phyloP scores from a whole-genome alignment of 768 basidiomycete genomes.

The Stropharia rugosoannulata region DNA sequence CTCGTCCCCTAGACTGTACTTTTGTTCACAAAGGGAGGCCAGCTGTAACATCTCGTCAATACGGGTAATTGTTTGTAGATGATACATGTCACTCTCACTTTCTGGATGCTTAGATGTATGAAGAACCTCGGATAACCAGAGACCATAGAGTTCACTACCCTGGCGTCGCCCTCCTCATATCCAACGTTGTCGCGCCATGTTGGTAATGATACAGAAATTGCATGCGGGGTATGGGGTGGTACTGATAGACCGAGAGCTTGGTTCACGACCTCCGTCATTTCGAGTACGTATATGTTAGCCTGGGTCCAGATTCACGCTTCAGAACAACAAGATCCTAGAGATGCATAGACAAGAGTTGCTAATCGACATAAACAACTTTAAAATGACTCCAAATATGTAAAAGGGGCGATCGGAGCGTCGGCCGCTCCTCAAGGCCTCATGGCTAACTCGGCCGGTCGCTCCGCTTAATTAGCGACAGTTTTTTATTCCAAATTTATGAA shows the following conservation, averaged over 20 bases:
- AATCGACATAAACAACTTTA: no score
- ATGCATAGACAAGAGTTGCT: no score
- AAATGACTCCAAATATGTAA: no score
- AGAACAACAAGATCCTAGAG: no score
- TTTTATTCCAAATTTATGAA: no score
- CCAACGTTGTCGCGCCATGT: conserved; percentile 90
- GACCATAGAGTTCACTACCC: conserved; percentile 78
- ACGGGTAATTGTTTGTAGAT: neutral
- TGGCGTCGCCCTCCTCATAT: conserved; percentile 86
- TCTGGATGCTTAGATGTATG: conserved; percentile 81
- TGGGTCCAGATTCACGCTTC: no score
- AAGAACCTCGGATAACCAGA: conserved; percentile 95
- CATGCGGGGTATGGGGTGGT: conserved; percentile 76
- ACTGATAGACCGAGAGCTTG: conserved; percentile 50
- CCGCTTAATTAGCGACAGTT: no score
- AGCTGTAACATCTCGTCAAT: conserved; percentile 47
- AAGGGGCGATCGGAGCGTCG: no score
- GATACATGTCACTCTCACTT: conserved; percentile 49
- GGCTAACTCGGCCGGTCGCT: no score
- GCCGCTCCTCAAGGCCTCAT: no score
- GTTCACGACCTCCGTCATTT: conserved; percentile 15
- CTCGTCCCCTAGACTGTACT: conserved; percentile 73
- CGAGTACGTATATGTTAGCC: neutral
- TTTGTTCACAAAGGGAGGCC: conserved; percentile 70
- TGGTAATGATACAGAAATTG: conserved; percentile 93